Conservation (phyloP, 495 filamentous ascomycete genomes). For the Penicillium tannophilum region DNA sequence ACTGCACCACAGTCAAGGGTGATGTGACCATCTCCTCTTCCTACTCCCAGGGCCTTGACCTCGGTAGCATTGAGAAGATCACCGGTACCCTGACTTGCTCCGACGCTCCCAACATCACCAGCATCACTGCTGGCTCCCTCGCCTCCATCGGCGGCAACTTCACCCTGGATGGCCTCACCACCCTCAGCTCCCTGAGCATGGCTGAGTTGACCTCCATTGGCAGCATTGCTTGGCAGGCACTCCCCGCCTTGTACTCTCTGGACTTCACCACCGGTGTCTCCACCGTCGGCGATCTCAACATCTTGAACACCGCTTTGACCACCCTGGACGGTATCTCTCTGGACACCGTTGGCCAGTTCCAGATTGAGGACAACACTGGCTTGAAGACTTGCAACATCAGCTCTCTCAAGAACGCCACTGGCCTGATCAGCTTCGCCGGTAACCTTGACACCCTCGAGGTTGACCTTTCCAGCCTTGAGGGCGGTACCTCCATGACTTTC, state of each 20-base stretch:
- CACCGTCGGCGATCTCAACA: constrained; percentile 63
- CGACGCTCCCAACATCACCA: constrained; percentile 60
- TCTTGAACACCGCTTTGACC: constrained; percentile 81
- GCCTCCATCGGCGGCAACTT: constrained; percentile 61
- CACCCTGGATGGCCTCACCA: constrained; percentile 63
- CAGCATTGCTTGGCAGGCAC: constrained; percentile 67
- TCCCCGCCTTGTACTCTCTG: constrained; percentile 69
- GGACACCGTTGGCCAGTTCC: constrained; percentile 57
- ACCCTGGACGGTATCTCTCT: constrained; percentile 79
- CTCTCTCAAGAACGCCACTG: constrained; percentile 67
- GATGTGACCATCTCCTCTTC: constrained; percentile 63
- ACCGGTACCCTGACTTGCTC: constrained; percentile 64
- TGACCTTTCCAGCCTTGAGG: constrained; percentile 75
- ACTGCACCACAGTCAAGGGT: constrained; percentile 70
- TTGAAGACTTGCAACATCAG: constrained; percentile 69
- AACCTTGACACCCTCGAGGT: constrained; percentile 61
- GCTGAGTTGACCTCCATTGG: constrained; percentile 62
- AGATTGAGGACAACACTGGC: constrained; percentile 81
- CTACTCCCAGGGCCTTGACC: constrained; percentile 49
- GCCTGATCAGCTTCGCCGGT: constrained; percentile 60
- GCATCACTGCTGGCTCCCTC: constrained; percentile 54
- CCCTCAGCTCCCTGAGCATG: constrained; percentile 65
- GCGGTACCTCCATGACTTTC: constrained; percentile 83
- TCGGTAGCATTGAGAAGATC: constrained; percentile 58
- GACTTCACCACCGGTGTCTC: constrained; percentile 65